Percentiles rank a stretch among this genome's conserved stretches.
Conservation (phyloP, 805 yeast genomes). For the Nakazawaea holstii region DNA sequence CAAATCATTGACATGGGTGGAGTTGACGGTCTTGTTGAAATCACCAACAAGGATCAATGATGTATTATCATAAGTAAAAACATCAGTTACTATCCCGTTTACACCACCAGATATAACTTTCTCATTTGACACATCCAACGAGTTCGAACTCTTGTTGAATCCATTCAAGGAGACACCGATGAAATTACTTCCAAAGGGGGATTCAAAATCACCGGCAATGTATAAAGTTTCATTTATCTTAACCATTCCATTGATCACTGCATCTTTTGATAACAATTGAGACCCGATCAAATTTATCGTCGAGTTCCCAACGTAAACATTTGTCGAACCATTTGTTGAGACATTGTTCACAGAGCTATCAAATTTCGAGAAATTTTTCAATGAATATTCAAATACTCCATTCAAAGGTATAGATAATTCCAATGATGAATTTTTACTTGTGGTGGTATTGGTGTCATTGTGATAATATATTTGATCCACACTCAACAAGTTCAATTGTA, state of each 20-base stretch:
- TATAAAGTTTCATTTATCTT: slow-evolving; percentile 28
- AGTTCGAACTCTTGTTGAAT: slow-evolving; percentile 15
- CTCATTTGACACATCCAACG: slow-evolving; percentile 4
- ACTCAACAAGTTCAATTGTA: slow-evolving; percentile 42
- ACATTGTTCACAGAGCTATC: slow-evolving; percentile 17
- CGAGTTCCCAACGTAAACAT: slow-evolving; percentile 39
- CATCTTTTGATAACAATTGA: slow-evolving; percentile 28
- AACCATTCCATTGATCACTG: slow-evolving; percentile 32
- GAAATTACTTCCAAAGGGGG: slow-evolving; percentile 32
- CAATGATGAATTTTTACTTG: slow-evolving; percentile 13
- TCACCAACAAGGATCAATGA: slow-evolving; percentile 42
- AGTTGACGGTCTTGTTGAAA: slow-evolving; percentile 31
- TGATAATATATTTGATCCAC: slow-evolving; percentile 32
- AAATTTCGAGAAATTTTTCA: slow-evolving; percentile 52
- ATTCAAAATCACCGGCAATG: slow-evolving; percentile 45
- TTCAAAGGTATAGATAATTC: slow-evolving; percentile 38
- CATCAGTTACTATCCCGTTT: slow-evolving; percentile 30
- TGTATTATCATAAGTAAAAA: slow-evolving; percentile 24
- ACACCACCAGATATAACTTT: slow-evolving; percentile 30
- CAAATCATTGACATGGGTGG: slow-evolving; percentile 14
- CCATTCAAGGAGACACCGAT: slow-evolving; percentile 24
- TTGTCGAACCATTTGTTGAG: slow-evolving; percentile 10
- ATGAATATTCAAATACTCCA: slow-evolving; percentile 80
- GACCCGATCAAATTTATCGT: slow-evolving; percentile 36
- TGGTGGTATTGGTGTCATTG: slow-evolving; percentile 24